A percentile compares a stretch with the other conserved stretches of the same genome.
These are phyloP conservation scores for Eragrostis tef DNA, from an alignment of 202 grass and related monocot species.

Conservation along the genomic window DNA sequence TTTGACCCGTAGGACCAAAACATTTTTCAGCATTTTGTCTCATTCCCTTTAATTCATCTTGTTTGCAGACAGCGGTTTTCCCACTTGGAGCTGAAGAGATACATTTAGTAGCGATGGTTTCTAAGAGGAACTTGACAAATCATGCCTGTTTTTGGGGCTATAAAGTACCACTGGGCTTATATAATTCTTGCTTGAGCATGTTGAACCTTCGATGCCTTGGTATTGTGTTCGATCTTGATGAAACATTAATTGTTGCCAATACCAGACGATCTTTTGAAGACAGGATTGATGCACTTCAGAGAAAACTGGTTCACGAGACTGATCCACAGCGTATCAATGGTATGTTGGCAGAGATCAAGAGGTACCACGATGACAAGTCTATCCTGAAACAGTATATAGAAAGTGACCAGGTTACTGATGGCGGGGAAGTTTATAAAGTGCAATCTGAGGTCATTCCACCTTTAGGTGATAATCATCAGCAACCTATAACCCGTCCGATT, in stretches of 20 bases:
- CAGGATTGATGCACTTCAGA: constrained; percentile 85
- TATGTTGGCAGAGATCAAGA: constrained; percentile 92
- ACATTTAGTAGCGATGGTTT: constrained; percentile 95
- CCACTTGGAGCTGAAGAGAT: constrained; percentile 78
- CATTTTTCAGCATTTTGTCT: constrained; percentile 11
- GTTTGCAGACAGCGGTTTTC: constrained; percentile 85
- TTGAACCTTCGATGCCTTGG: constrained; percentile 89
- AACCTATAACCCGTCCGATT: constrained; percentile 83
- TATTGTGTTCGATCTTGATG: constrained; percentile 98
- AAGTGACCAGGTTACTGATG: constrained; percentile 79
- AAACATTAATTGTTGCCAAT: constrained; percentile 94
- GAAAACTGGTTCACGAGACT: constrained; percentile 85
- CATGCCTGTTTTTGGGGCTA: constrained; percentile 93
- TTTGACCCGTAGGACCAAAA: not conserved
- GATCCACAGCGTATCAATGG: constrained; percentile 73
- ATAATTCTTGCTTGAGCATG: constrained; percentile 84
- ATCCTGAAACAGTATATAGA: constrained; percentile 96
- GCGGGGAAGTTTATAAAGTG: constrained; percentile 83
- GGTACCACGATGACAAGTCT: constrained; percentile 89
- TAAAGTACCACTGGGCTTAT: constrained; percentile 70
- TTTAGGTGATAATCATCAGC: constrained; percentile 81
- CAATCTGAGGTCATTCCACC: constrained; percentile 84
- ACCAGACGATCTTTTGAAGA: constrained; percentile 90
- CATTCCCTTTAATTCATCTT: constrained; percentile 29
- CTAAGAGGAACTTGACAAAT: constrained; percentile 59